Evolutionary conservation across 495 filamentous ascomycete genomes (phyloP).

Genomic region (Podospora pseudoanserina): DNA sequence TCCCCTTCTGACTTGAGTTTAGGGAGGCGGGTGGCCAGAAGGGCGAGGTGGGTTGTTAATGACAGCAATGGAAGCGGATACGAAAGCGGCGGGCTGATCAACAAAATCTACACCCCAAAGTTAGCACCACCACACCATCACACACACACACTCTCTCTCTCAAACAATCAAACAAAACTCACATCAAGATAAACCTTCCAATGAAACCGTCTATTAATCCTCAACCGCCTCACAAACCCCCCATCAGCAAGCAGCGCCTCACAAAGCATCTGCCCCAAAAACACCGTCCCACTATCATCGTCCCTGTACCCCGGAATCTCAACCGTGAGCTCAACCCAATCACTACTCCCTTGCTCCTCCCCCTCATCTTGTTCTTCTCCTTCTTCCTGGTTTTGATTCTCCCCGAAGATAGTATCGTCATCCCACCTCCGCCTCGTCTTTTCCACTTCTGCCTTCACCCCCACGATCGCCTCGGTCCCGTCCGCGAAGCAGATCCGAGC

Average conservation of each 20-base stretch:
- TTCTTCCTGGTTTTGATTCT: slow-evolving; percentile 29
- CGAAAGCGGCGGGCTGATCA: slow-evolving; percentile 85
- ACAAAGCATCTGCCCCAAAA: slow-evolving; percentile 79
- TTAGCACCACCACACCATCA: slow-evolving; percentile 12
- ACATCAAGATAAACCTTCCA: slow-evolving; percentile 97
- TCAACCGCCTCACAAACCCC: slow-evolving; percentile 64
- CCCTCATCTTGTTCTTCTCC: slow-evolving; percentile 1
- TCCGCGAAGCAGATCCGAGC: slow-evolving; percentile 92
- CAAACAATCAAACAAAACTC: slow-evolving; percentile 24
- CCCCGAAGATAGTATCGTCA: slow-evolving; percentile 18
- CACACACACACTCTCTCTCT: too few relatives aligned
- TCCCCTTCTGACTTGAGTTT: slow-evolving; percentile 76
- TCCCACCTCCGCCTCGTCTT: slow-evolving; percentile 48
- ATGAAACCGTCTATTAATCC: slow-evolving; percentile 86
- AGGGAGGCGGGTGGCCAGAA: slow-evolving; percentile 81
- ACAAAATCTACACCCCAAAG: slow-evolving; percentile 62
- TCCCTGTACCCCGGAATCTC: slow-evolving; percentile 85
- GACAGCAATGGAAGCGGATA: slow-evolving; percentile 91
- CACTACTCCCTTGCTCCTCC: slow-evolving; percentile 41
- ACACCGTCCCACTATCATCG: slow-evolving; percentile 85
- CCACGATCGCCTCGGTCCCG: slow-evolving; percentile 91
- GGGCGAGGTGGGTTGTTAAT: slow-evolving; percentile 91
- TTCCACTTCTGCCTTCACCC: slow-evolving; percentile 91
- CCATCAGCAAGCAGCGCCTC: slow-evolving; percentile 80
- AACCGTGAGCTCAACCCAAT: slow-evolving; percentile 79